Evolutionary conservation across 176 grass and related monocot genomes (phyloP).

Genomic region (Aechmea fasciata): DNA sequence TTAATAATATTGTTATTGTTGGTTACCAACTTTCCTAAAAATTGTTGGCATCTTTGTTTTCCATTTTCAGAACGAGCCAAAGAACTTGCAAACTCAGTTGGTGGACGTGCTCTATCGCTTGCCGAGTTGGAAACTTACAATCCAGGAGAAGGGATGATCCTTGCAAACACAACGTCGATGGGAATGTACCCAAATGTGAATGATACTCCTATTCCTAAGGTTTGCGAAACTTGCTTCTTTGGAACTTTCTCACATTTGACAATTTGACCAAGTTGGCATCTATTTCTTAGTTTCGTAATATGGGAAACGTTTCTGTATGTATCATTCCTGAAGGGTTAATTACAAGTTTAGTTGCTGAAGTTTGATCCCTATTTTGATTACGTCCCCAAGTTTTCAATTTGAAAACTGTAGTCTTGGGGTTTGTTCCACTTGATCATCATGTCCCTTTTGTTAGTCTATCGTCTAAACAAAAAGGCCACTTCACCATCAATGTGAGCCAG

Average conservation of each 20-base stretch:
- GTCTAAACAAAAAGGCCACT: too few species aligned
- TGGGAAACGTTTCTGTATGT: too few species aligned
- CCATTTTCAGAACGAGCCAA: conserved; percentile 66
- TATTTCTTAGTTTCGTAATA: too few species aligned
- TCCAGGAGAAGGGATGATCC: conserved; percentile 89
- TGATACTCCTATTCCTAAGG: conserved; percentile 89
- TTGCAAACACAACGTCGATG: conserved; percentile 95
- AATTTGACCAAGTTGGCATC: background rate
- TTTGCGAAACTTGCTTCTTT: conserved; percentile 16
- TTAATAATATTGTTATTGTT: background rate
- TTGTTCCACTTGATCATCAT: too few species aligned
- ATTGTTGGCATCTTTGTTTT: background rate
- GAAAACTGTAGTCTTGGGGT: too few species aligned
- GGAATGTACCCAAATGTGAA: conserved; percentile 92
- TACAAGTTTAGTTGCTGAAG: too few species aligned
- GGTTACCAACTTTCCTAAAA: background rate
- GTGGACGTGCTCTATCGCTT: conserved; percentile 75
- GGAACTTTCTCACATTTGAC: background rate
- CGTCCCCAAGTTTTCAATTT: too few species aligned
- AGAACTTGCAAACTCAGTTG: conserved; percentile 73
- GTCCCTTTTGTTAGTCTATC: too few species aligned
- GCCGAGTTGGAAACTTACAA: conserved; percentile 80
- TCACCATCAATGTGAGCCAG: too few species aligned
- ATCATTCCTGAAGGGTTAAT: too few species aligned
- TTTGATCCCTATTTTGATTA: too few species aligned